Conservation (phyloP, 257 asterid genomes). For the Nicotiana otophora region DNA sequence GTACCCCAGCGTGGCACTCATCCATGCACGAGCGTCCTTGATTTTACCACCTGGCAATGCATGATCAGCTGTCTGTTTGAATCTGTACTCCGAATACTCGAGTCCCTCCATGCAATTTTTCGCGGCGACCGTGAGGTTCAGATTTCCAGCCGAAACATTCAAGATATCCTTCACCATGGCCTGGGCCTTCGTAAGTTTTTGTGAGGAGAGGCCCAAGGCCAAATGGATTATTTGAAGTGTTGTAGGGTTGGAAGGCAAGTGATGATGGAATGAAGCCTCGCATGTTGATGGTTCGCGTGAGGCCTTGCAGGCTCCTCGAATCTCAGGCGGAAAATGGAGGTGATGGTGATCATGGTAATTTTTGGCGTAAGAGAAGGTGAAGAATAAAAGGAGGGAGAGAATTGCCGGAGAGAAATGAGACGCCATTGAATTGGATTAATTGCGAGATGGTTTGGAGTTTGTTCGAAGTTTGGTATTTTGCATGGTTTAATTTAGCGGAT, state of each 20-base stretch:
- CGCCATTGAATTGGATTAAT: conserved; percentile 30
- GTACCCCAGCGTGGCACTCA: conserved; percentile 50
- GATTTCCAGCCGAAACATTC: conserved; percentile 26
- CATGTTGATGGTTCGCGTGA: conserved; percentile 47
- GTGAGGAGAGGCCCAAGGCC: conserved; percentile 22
- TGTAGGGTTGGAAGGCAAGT: conserved; percentile 30
- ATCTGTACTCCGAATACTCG: conserved; percentile 35
- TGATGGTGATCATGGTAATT: conserved; percentile 16
- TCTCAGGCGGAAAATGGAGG: conserved; percentile 17
- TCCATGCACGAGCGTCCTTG: conserved; percentile 74
- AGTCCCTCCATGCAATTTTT: conserved; percentile 39
- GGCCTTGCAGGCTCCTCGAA: conserved; percentile 46
- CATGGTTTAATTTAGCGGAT: background rate
- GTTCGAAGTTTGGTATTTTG: background rate
- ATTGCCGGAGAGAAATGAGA: conserved; percentile 15
- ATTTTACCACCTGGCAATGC: conserved; percentile 12
- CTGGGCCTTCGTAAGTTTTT: conserved; percentile 34
- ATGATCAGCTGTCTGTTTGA: conserved; percentile 15
- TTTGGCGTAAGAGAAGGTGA: conserved; percentile 21
- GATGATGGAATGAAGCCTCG: conserved; percentile 26
- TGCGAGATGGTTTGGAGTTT: background rate
- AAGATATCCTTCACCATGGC: conserved; percentile 34
- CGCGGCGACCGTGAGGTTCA: conserved; percentile 42
- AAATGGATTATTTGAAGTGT: conserved; percentile 35
- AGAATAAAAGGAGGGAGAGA: conserved; percentile 28